Evolutionary conservation across 1,284 basidiomycete species (phyloP).

Genomic region (Earliella scabrosa): DNA sequence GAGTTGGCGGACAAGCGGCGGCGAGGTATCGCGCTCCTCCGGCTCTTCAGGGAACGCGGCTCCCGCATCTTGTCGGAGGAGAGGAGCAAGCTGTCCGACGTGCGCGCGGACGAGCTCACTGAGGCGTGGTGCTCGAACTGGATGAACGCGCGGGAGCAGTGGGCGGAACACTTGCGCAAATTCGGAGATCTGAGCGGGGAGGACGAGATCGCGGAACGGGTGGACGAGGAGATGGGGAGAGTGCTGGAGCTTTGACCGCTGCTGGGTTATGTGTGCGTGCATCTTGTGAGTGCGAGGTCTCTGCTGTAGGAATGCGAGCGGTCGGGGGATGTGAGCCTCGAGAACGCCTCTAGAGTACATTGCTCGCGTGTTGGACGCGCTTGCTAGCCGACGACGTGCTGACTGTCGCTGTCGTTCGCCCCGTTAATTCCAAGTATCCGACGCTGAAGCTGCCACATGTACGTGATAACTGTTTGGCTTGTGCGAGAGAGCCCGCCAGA

Average conservation of each 20-base stretch:
- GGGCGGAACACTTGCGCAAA: background rate
- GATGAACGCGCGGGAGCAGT: background rate
- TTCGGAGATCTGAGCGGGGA: background rate
- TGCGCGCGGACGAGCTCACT: background rate
- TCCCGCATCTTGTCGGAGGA: background rate
- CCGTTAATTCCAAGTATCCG: too few species aligned
- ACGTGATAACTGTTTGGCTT: too few species aligned
- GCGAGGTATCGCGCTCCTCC: background rate
- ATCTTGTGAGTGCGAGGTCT: too few species aligned
- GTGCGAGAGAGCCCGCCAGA: too few species aligned
- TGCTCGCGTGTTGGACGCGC: too few species aligned
- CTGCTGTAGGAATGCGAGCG: too few species aligned
- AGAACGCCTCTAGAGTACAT: too few species aligned
- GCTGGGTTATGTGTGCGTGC: too few species aligned
- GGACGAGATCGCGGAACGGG: background rate
- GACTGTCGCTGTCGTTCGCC: too few species aligned
- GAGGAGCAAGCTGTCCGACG: background rate
- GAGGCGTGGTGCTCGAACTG: background rate
- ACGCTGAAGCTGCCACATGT: too few species aligned
- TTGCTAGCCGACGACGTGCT: too few species aligned
- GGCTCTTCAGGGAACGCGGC: background rate
- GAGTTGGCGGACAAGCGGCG: background rate
- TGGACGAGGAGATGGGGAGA: background rate
- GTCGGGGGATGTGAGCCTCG: too few species aligned
- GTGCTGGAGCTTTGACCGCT: background rate